Base-by-base conservation (phyloP, 2,329 filamentous ascomycete genomes). In the Fusarium tjaetaba region DNA sequence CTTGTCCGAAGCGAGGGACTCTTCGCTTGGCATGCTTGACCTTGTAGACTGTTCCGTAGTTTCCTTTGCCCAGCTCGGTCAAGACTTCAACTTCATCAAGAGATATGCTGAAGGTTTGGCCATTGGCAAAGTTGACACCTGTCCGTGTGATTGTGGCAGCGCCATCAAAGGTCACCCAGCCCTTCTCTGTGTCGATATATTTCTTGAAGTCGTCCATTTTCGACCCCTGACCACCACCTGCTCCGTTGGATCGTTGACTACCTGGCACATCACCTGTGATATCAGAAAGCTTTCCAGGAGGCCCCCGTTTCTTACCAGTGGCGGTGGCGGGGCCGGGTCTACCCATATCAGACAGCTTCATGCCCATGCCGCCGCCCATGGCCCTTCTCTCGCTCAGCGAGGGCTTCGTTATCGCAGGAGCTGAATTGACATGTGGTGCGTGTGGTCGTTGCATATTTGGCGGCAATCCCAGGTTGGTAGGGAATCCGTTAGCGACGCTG, bases 31-130 rank as follows among this genome's bases (percentile, higher is more conserved):
- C 91, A 83, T 99, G 96, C 77, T 92, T 91, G 65, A 98, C 96
- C 82, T 96, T 98, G 88, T 97, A 98, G 8, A 99, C 96, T 3
- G 96, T 98, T 68, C 96, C 96, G 78, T 99, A 99, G 81, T 99
- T 99, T 45, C 96, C 96, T 83, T 98, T 99, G 52, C 96, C 96
- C 18, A 99, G 86, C 84, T 99, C 96, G 70, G 96, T 94, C 65
- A 98, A 81, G 3, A 94, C 96, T 77, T 98, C 94, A 11, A 99
- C 93, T 81, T 99, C 96, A 79, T 99, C 96, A 46, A 99, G 87
- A 8, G 96, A 98, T 79, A 99, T 98, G 79, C 89, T 94, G 83
- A 99, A 98, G 24, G 91, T 94, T 61, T 92, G 93, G 5, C 96
- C 96, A 65, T 93, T 95, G 30, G 93, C 92, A 80, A 99, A 99